These are phyloP conservation scores for Podospora sp. DNA, from an alignment of 495 filamentous ascomycete genomes.

Conservation along the genomic window DNA sequence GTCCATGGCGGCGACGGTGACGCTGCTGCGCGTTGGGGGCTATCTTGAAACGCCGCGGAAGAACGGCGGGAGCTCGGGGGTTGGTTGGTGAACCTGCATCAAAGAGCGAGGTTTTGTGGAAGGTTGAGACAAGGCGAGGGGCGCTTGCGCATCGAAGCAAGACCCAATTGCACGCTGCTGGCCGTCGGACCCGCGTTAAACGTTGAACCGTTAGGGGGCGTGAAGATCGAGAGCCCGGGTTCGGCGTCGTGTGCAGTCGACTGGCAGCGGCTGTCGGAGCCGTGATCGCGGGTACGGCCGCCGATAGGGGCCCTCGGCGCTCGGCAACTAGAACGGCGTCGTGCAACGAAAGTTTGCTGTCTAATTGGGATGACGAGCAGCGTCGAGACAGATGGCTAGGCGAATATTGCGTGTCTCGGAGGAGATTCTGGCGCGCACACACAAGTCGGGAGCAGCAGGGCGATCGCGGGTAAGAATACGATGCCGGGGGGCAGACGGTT, in stretches of 20 bases:
- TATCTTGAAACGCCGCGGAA: background rate
- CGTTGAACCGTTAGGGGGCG: background rate
- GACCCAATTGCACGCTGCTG: constrained; percentile 7
- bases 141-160: constrained; percentile 12
- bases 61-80: background rate
- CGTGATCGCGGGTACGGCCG: constrained; percentile 6
- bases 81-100: background rate
- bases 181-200: background rate
- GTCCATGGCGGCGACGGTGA: constrained; percentile 40
- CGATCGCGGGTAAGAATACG: background rate
- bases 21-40: background rate
- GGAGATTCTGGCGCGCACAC: background rate
- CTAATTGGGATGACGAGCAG: background rate
- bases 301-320: constrained; percentile 6
- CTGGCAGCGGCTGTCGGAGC: background rate
- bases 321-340: background rate
- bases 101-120: background rate
- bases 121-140: constrained; percentile 11
- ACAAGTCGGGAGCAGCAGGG: background rate
- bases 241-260: background rate
- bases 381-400: background rate
- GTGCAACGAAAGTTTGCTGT: background rate
- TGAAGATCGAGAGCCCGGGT: background rate
- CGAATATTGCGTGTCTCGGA: constrained; percentile 1
- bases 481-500: background rate